Evolutionary conservation across 148 eudicot species (phyloP).

Genomic region (Cornus suecica): DNA sequence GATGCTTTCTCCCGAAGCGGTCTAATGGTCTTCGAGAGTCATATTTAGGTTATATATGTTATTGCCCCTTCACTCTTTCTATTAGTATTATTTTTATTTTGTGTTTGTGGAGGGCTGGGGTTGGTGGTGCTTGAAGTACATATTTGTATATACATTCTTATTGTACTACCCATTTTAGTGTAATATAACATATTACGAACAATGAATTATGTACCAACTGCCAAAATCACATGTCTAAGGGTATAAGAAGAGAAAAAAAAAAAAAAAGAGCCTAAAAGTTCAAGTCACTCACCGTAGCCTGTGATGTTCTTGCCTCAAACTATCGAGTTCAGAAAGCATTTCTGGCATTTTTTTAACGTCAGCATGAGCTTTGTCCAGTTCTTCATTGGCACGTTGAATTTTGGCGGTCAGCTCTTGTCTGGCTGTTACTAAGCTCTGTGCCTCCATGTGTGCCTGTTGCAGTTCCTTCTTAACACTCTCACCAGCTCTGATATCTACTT

Average conservation of each 20-base stretch:
- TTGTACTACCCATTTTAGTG: neutral
- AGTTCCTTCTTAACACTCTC: constrained; percentile 61
- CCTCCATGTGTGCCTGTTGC: constrained; percentile 65
- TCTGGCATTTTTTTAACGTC: constrained; percentile 65
- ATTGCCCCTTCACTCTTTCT: neutral
- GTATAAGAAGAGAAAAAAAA: neutral
- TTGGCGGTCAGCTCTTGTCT: constrained; percentile 58
- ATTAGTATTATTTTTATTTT: no score
- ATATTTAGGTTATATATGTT: no score
- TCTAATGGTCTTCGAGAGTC: no score
- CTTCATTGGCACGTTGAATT: constrained; percentile 51
- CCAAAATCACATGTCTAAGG: neutral
- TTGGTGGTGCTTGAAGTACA: neutral
- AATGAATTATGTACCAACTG: neutral
- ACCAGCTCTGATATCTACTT: constrained; percentile 55
- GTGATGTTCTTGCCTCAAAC: constrained; percentile 70
- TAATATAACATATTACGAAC: neutral
- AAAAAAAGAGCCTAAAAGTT: neutral
- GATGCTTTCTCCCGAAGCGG: no score
- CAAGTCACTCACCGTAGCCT: constrained; percentile 64
- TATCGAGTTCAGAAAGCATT: constrained; percentile 64
- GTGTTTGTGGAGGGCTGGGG: neutral
- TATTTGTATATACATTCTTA: neutral
- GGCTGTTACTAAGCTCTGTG: constrained; percentile 50
- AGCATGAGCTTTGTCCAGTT: constrained; percentile 53